Evolutionary conservation across 805 yeast species (phyloP), one percentile per base, ranked within the genome.

Genomic region (Zygosaccharomyces bisporus): DNA sequence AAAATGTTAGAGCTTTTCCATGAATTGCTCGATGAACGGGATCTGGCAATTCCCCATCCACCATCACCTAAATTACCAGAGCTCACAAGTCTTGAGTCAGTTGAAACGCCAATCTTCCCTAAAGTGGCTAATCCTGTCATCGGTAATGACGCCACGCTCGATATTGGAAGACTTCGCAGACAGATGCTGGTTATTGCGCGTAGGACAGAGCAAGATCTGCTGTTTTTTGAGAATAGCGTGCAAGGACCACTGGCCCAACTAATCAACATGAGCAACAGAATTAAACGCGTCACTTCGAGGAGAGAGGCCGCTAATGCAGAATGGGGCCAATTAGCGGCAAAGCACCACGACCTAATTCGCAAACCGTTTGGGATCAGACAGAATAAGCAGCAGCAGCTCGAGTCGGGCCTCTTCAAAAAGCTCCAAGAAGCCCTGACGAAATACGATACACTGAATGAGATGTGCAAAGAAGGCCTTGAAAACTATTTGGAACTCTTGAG

Each of bases 391-490:
- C 24, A 50, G 17, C 31, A 43, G 6, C 29, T 30, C 21, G 33
- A 41, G 20, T 14, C 34, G 10, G 13, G 49, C 13, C 36, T 37
- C 8, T 21, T 31, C 8, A 49, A 44, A 36, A 52, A 48, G 30
- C 34, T 41, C 29, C 47, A 43, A 25, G 38, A 30, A 10, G 50
- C 50, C 2, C 30, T 38, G 34, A 34, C 43, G 18, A 49, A 46
- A 20, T 54, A 46, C 39, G 53, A 55, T 14, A 38, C 51, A 8
- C 44, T 54, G 12, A 57, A 53, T 25, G 35, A 51, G 3, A 42
- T 51, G 32, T 37, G 55, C 17, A 49, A 48, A 29, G 37, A 41
- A 12, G 49, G 55, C 30, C 34, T 56, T 20, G 41, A 30, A 7
- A 32, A 40, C 7, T 52, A 56, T 24, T 27, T 45, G 17, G 32